A percentile compares a stretch with the other conserved stretches of the same genome.
These are phyloP conservation scores for Suillus americanus DNA, from an alignment of 768 basidiomycete genomes.

Conservation along the genomic window DNA sequence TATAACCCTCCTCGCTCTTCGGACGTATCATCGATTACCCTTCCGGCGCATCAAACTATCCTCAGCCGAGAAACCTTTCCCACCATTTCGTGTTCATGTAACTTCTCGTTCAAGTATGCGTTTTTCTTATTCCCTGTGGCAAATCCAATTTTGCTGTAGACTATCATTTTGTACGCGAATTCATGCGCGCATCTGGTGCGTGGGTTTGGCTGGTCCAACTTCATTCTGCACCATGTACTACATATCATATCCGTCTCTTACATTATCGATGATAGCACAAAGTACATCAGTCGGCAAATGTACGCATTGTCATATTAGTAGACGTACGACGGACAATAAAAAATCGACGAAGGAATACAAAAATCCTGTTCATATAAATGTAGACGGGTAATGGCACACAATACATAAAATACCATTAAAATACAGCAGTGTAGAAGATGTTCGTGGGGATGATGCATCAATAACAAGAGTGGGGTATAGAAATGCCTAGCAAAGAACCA, in stretches of 20 bases:
- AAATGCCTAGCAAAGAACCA: background rate
- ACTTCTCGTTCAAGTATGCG: background rate
- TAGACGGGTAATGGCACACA: background rate
- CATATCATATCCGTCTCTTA: background rate
- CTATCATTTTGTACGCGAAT: background rate
- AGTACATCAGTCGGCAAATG: background rate
- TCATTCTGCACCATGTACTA: background rate
- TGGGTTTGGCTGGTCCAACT: background rate
- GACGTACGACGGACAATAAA: background rate
- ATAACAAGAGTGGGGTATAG: background rate
- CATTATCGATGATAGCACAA: background rate
- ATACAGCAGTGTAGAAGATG: background rate
- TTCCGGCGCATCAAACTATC: background rate
- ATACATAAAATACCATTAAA: constrained; percentile 5
- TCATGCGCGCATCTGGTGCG: background rate
- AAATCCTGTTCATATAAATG: background rate
- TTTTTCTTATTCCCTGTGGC: background rate
- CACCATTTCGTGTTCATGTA: background rate
- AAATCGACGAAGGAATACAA: background rate
- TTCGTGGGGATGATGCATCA: background rate
- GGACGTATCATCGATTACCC: too few species aligned
- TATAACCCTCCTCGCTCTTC: background rate
- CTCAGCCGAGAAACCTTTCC: background rate
- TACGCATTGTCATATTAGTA: background rate
- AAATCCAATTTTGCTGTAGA: background rate